These are phyloP conservation scores for Ustilago loliicola DNA, from an alignment of 1,284 basidiomycete genomes.

Conservation along the genomic window DNA sequence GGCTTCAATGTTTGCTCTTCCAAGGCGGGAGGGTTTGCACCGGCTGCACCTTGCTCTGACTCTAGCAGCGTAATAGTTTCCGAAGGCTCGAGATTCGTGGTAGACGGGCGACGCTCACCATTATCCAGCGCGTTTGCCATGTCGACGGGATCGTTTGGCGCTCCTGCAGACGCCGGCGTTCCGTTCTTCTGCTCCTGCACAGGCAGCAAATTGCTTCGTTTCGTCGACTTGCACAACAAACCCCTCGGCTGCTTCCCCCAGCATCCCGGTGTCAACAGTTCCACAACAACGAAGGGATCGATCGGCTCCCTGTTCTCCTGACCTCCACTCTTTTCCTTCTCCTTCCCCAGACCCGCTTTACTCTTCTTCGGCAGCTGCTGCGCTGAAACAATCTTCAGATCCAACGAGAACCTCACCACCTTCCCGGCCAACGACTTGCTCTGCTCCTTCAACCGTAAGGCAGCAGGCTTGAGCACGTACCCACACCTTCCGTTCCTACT, in stretches of 20 bases:
- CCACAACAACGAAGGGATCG: constrained; percentile 59
- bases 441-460: constrained; percentile 76
- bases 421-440: constrained; percentile 47
- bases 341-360: constrained; percentile 44
- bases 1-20: neutral
- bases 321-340: constrained; percentile 40
- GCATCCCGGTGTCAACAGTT: constrained; percentile 49
- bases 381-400: constrained; percentile 81
- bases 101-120: neutral
- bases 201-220: neutral
- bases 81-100: neutral
- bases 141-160: neutral
- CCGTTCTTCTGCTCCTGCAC: neutral
- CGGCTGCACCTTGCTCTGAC: neutral
- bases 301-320: constrained; percentile 49
- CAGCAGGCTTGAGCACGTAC: constrained; percentile 89
- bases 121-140: neutral
- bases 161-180: neutral
- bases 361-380: constrained; percentile 82
- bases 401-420: constrained; percentile 49
- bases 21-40: neutral
- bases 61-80: neutral
- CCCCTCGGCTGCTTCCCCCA: constrained; percentile 59
- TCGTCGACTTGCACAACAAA: constrained; percentile 26
- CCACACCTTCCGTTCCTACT: constrained; percentile 85